Base-by-base conservation (phyloP, 2,329 filamentous ascomycete species). In the Metarhizium brunneum region DNA sequence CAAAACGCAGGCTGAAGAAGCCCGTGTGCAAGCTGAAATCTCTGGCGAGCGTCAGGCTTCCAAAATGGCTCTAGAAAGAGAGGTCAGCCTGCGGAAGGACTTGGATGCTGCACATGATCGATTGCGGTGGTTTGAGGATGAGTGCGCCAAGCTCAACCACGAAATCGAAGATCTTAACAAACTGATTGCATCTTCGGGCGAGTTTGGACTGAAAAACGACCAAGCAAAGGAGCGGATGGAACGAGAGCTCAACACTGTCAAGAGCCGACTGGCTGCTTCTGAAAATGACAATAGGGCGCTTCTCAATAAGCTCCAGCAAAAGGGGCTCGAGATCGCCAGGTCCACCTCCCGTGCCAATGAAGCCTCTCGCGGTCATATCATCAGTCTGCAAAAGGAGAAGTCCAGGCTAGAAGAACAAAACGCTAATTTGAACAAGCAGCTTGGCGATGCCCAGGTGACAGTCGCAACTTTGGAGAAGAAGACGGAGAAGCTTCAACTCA, bases 291-390 rank as follows among this genome's bases (percentile, higher is more conserved):
- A 97, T 65, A 86, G 90, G 53, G 87, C 91, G 5, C 76, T 99
- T n/a, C 80, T 97, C 61, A 97, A 96, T 74, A 97, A 97, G 71
- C 80, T 99, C 18, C 92, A 97, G 65, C 92, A 97, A 66, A 97
- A 97, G 76, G 94, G 95, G 35, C 80, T 99, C 6, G 92, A 99
- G 67, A 95, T 99, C 69, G 92, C 92, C 45, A 84, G 94, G 49
- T 94, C 92, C 0, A 90, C 84, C 58, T 95, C 92, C 5, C 86
- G 87, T 57, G 92, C 88, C 35, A 91, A 83, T 58, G 92, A 97
- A 63, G 88, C 85, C 36, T 89, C 91, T 50, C 85, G 92, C 42
- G 80, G 85, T 2, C 88, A 94, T 61, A 77, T 96, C 50, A 71
- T 82, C 43, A 84, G 86, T 57, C 75, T 96, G 32, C 90, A 92